phyloP scores from a whole-genome alignment of 352 stramenopile genomes.

The Phytopythium chamaehyphon region DNA sequence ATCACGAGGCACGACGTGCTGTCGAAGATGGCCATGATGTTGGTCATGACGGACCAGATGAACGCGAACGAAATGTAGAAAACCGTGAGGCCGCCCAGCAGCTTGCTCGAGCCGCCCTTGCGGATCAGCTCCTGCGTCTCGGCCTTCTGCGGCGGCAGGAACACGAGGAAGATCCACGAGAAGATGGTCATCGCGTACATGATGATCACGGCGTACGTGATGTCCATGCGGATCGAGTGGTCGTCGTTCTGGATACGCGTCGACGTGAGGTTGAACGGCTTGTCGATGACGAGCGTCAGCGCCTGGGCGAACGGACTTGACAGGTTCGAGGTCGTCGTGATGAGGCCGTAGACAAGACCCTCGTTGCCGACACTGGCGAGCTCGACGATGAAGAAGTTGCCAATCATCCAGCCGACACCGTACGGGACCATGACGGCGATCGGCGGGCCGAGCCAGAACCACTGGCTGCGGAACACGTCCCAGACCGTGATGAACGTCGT shows the following conservation, averaged over 20 bases:
- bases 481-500: slow-evolving; percentile 8
- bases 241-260: slow-evolving; percentile 22
- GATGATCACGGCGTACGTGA: slow-evolving; percentile 30
- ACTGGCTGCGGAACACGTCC: slow-evolving; percentile 8
- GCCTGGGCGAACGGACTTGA: slow-evolving; percentile 24
- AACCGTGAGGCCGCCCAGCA: slow-evolving; percentile 21
- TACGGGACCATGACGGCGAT: slow-evolving; percentile 12
- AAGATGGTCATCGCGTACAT: slow-evolving; percentile 25
- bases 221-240: slow-evolving; percentile 19
- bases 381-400: slow-evolving; percentile 21
- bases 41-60: slow-evolving; percentile 32
- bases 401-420: slow-evolving; percentile 18
- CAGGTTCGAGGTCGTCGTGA: slow-evolving; percentile 25
- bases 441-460: slow-evolving; percentile 7
- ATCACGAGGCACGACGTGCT: slow-evolving; percentile 27
- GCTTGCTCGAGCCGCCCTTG: slow-evolving; percentile 30
- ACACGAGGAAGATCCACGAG: slow-evolving; percentile 15
- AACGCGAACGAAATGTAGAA: slow-evolving; percentile 33
- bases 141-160: not conserved
- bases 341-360: slow-evolving; percentile 18
- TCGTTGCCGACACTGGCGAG: slow-evolving; percentile 23
- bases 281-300: slow-evolving; percentile 23
- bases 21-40: slow-evolving; percentile 37
- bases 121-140: slow-evolving; percentile 4
- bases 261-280: slow-evolving; percentile 16